Base-by-base conservation (phyloP, 1,284 basidiomycete genomes). In the Sporisorium exsertum region DNA sequence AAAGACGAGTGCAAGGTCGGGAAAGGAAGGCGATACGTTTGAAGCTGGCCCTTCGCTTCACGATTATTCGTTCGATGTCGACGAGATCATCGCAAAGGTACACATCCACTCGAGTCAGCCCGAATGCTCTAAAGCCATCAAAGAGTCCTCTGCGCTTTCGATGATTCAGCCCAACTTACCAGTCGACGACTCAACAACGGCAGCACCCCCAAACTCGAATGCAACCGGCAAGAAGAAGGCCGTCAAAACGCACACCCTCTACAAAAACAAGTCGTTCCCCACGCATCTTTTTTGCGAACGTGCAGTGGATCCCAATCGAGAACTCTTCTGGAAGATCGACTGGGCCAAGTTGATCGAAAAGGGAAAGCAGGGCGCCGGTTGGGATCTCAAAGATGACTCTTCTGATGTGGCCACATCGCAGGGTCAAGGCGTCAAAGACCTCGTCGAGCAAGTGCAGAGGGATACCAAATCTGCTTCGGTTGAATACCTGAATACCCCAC, bases 251-350 rank as follows among this genome's bases (percentile, higher is more conserved):
- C 56, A 64, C 33, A 59, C 64, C 8, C 29, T 67, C 40, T 68
- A 73, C 61, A 69, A 70, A 57, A 67, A 67, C 64, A 77, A 68
- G 56, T 62, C 73, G 3, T 72, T 69, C 47, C 76, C 78, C 0
- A 65, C 63, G 5, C 66, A 78, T 55, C 61, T 80, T 27, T 78
- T 79, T 54, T 75, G 69, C 58, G 66, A 72, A 29, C 64, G 71
- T 18, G 78, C 78, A 1, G 77, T 78, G 13, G 77, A 80, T 42
- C 71, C 72, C 4, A 68, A 71, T 37, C 51, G 68, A n/a, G 77
- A 75, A 55, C 66, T 79, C 32, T 78, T 78, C 47, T 80, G 76
- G 76, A 53, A 49, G 7, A 70, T 78, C 45, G 73, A 77, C 29
- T 80, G 77, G 70, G 24, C 60, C 18, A 72, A 61, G 33, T 35